Evolutionary conservation across 2,329 filamentous ascomycete genomes (phyloP).

Genomic region (Drechslera avenae): DNA sequence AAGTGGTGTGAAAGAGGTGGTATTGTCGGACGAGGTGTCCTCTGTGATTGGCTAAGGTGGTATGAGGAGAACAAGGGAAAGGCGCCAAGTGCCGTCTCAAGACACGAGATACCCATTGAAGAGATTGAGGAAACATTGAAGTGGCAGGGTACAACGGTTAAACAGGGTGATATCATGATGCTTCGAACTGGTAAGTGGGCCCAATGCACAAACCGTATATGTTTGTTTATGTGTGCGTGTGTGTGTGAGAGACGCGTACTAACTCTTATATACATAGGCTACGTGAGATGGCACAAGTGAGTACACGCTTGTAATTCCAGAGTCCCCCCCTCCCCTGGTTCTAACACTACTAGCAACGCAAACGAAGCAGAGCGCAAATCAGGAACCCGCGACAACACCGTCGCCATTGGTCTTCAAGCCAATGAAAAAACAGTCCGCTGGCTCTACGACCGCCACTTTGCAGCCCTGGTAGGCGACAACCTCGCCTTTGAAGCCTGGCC

Average conservation of each 20-base stretch:
- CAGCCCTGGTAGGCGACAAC: constrained; percentile 47
- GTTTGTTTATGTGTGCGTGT: too few species aligned
- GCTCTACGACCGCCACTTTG: constrained; percentile 46
- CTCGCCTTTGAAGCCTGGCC: constrained; percentile 50
- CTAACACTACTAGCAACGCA: constrained; percentile 28
- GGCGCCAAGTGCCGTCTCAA: constrained; percentile 31
- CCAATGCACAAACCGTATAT: too few species aligned
- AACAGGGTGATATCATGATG: constrained; percentile 44
- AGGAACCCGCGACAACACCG: constrained; percentile 41
- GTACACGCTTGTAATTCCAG: background rate
- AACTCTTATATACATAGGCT: constrained; percentile 24
- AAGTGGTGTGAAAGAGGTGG: constrained; percentile 46
- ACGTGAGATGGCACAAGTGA: constrained; percentile 49
- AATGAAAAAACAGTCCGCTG: constrained; percentile 42
- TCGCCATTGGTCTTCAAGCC: constrained; percentile 42
- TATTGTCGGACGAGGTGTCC: constrained; percentile 42
- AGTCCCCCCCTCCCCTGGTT: too few species aligned
- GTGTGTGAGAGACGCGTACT: too few species aligned
- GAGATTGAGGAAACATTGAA: constrained; percentile 38
- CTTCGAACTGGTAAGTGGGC: constrained; percentile 45
- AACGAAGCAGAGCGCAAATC: constrained; percentile 32
- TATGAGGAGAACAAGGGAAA: constrained; percentile 39
- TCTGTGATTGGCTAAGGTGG: constrained; percentile 43
- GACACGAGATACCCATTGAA: constrained; percentile 39
- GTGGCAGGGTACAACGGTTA: constrained; percentile 36